Evolutionary conservation across 768 basidiomycete genomes (phyloP), one percentile per base, ranked within the genome.

Genomic region (Baorangia bicolor): DNA sequence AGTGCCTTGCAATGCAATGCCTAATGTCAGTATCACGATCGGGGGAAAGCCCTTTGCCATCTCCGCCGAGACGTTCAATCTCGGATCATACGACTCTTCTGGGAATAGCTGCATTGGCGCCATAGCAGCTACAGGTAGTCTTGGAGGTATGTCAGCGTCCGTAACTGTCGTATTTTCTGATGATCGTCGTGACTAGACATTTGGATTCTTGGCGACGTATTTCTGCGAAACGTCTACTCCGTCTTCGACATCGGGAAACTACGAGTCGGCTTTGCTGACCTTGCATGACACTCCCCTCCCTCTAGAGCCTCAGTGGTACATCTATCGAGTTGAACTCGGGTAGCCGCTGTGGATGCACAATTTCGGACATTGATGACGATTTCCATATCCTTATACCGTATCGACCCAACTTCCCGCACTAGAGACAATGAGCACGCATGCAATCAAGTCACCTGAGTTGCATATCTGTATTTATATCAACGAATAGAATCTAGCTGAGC

Each of bases 161-260:
- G 4, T 33, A 1, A 7, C 21, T 14, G 5, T 6, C 1, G 4
- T 7, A 2, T 35, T 38, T 40, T 39, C 38, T 45, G 31, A 58
- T 6, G 38, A 21, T n/a, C 5, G 14, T 30, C 34, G 5, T 37
- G 28, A 39, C 25, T 42, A 71, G 62, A 57, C 27, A 68, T 64
- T 16, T 75, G 73, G 74, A 64, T 76, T 44, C 39, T 76, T 27
- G 75, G 75, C 7, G 74, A 73, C 31, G 62, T 68, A 12, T 79
- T 82, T 69, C 57, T 81, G 57, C 73, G 69, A 60, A 78, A 76
- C 49, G 77, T 79, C 27, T 83, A 79, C 58, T 70, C 78, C 9
- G 67, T 69, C 12, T 81, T 81, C 58, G 76, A 80, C 57, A 53
- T 75, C 20, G 75, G 70, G 5, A 67, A 71, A n/a, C 50, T 38